These are phyloP conservation scores for Acorus calamus DNA, from an alignment of 106 monocot species.

Conservation along the genomic window DNA sequence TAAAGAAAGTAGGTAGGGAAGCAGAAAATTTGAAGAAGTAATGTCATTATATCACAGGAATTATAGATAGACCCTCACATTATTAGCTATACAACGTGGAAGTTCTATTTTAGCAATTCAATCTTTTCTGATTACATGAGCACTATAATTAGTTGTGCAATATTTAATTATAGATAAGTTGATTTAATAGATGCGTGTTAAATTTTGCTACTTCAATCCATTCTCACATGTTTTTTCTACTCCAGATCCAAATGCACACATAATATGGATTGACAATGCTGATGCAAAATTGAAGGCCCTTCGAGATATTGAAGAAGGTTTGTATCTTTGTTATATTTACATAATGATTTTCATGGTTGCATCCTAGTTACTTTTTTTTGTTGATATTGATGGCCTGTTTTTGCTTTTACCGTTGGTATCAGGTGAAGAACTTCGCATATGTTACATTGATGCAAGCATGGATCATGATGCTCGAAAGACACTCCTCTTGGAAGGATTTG, in stretches of 20 bases:
- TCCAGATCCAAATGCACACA: conserved; percentile 88
- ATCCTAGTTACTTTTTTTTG: too few relatives aligned
- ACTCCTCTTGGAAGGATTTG: conserved; percentile 72
- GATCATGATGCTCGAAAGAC: conserved; percentile 51
- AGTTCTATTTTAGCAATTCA: too few relatives aligned
- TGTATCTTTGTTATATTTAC: not conserved
- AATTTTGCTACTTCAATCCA: too few relatives aligned
- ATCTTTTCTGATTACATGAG: too few relatives aligned
- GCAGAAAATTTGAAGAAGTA: too few relatives aligned
- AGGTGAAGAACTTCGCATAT: conserved; percentile 88
- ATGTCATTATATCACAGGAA: too few relatives aligned
- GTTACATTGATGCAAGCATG: conserved; percentile 95
- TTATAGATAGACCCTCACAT: too few relatives aligned
- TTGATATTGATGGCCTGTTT: not conserved
- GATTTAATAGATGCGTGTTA: too few relatives aligned
- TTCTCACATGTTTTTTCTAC: not conserved
- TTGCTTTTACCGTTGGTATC: conserved; percentile 1
- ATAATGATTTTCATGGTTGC: not conserved
- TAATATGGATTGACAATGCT: conserved; percentile 72
- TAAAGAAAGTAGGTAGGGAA: too few relatives aligned
- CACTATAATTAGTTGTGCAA: too few relatives aligned
- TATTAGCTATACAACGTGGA: too few relatives aligned
- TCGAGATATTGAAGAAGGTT: conserved; percentile 71
- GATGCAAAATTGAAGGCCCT: conserved; percentile 77
- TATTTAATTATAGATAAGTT: too few relatives aligned